Evolutionary conservation across 192 early-diverging fungal species (phyloP), one percentile per base, ranked within the genome.

Genomic region (Chytriomyces hyalinus): DNA sequence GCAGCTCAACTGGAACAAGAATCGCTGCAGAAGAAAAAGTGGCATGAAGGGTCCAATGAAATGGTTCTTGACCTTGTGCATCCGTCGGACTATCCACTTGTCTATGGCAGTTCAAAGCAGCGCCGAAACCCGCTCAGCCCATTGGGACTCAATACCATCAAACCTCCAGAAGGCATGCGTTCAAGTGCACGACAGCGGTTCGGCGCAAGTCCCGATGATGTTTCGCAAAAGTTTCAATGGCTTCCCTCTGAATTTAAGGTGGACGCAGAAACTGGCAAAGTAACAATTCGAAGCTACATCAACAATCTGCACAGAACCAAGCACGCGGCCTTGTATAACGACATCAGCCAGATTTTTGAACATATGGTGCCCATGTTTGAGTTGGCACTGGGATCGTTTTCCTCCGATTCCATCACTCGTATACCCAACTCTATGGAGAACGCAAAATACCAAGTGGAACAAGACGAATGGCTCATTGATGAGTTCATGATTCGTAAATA

Each of bases 311-410:
- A 93, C 53, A 91, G 90, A 10, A 11, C 20, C 28, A 44, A 71
- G 22, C 78, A 86, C 47, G 79, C 78, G 6, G 77, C 73, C 13
- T 67, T 90, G 73, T 92, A 93, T 60, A 78, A 73, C 5, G 79
- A 82, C n/a, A 81, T 94, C 43, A 81, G 75, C 3, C 45, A 47
- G 20, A 80, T 91, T 45, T 85, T 94, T 64, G 79, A 80, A 43
- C 61, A 66, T 49, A 89, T 93, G 62, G 65, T 93, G 5, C 92
- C 91, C 4, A 73, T 92, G 81, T 90, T 94, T 49, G 91, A 93
- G 73, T 47, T 67, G 10, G 24, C 67, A 2, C 20, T 83, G 6
- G 76, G 79, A 6, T 17, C 46, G 6, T 26, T 62, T n/a, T 15
- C 5, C 6, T 61, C 60, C n/a, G 49, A 48, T 8, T 47, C 78